phyloP scores from a whole-genome alignment of 805 yeast genomes.

The Maudiozyma saulgeensis region DNA sequence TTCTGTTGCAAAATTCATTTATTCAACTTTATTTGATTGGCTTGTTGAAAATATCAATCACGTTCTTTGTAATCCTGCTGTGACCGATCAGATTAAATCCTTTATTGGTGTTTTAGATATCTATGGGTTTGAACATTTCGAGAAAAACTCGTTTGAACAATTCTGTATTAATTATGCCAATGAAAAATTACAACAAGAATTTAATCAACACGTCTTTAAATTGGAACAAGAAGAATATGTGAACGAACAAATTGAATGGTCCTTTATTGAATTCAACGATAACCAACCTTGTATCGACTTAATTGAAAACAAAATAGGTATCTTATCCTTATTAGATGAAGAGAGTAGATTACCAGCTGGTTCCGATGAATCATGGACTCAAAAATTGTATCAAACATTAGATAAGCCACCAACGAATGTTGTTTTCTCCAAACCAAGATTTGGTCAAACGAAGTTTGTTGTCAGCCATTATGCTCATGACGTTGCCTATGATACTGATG shows the following conservation, averaged over 20 bases:
- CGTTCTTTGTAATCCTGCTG: conserved; percentile 70
- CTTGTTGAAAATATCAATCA: conserved; percentile 73
- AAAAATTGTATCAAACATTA: conserved; percentile 78
- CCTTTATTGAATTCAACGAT: conserved; percentile 89
- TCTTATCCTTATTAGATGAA: conserved; percentile 81
- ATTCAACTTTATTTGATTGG: conserved; percentile 93
- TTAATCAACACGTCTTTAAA: conserved; percentile 94
- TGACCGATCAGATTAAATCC: conserved; percentile 47
- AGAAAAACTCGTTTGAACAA: conserved; percentile 89
- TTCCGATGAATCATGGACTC: conserved; percentile 83
- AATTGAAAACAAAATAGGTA: conserved; percentile 83
- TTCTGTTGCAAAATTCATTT: conserved; percentile 92
- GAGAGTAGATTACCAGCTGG: conserved; percentile 94
- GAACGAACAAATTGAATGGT: conserved; percentile 90
- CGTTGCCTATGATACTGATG: conserved; percentile 84
- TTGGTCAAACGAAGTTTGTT: conserved; percentile 83
- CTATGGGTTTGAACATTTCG: conserved; percentile 95
- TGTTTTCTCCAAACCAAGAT: conserved; percentile 86
- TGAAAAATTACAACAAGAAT: conserved; percentile 94
- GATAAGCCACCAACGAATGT: conserved; percentile 66
- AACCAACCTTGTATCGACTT: conserved; percentile 93
- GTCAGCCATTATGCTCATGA: conserved; percentile 93
- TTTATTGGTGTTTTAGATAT: conserved; percentile 96
- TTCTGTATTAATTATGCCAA: conserved; percentile 95
- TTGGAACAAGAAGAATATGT: conserved; percentile 93